These are phyloP conservation scores for Epichloe gansuensis DNA, from an alignment of 2,329 filamentous ascomycete species.

Conservation along the genomic window DNA sequence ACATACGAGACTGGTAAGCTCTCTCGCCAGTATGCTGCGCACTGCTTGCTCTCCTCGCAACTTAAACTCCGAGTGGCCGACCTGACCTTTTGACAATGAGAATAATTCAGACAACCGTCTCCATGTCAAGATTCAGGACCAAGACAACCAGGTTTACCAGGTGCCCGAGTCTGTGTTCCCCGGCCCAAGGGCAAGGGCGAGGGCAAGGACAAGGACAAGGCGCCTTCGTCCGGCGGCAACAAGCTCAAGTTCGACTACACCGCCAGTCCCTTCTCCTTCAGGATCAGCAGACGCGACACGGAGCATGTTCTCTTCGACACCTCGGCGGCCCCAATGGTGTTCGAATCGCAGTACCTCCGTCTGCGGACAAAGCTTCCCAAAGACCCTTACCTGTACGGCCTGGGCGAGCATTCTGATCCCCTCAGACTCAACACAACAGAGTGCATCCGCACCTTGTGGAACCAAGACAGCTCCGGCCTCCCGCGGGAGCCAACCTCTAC, in stretches of 20 bases:
- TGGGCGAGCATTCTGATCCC: slow-evolving; percentile 66
- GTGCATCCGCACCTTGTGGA: slow-evolving; percentile 53
- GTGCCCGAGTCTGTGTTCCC: slow-evolving; percentile 56
- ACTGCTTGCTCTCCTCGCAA: too few species aligned
- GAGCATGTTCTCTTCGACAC: slow-evolving; percentile 56
- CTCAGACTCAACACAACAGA: slow-evolving; percentile 56
- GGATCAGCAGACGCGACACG: slow-evolving; percentile 31
- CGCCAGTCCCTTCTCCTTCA: slow-evolving; percentile 53
- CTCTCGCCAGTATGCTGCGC: too few species aligned
- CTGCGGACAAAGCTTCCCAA: slow-evolving; percentile 58
- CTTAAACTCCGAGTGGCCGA: too few species aligned
- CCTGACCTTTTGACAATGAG: too few species aligned
- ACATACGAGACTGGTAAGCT: slow-evolving; percentile 20
- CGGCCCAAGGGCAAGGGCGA: slow-evolving; percentile 25
- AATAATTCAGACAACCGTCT: slow-evolving; percentile 45
- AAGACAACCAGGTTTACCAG: slow-evolving; percentile 58
- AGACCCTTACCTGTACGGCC: slow-evolving; percentile 61
- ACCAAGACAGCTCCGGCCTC: slow-evolving; percentile 52
- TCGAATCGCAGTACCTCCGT: slow-evolving; percentile 67
- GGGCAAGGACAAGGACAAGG: too few species aligned
- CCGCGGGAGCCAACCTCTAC: slow-evolving; percentile 58
- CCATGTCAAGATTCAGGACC: slow-evolving; percentile 64
- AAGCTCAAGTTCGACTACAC: slow-evolving; percentile 35
- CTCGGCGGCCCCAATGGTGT: slow-evolving; percentile 52
- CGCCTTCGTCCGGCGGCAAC: slow-evolving; percentile 15